These are phyloP conservation scores for Colletotrichum sp. DNA, from an alignment of 2,329 filamentous ascomycete species.

Conservation along the genomic window DNA sequence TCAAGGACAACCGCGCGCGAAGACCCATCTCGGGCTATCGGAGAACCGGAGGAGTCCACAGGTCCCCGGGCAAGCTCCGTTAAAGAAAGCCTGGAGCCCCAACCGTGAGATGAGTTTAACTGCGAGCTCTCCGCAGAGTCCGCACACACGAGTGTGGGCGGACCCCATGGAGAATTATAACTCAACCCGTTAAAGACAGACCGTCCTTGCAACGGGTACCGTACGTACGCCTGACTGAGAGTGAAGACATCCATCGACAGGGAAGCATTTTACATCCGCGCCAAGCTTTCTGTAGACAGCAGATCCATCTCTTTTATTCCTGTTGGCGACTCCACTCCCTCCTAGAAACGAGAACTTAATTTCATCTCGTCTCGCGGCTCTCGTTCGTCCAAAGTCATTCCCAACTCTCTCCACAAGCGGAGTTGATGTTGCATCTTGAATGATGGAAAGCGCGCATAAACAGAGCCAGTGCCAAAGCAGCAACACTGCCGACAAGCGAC, in stretches of 20 bases:
- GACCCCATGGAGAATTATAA: not conserved
- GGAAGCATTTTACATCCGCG: slow-evolving; percentile 12
- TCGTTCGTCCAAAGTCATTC: not conserved
- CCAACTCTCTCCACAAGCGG: not conserved
- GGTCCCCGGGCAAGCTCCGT: not conserved
- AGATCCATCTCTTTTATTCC: slow-evolving; percentile 1
- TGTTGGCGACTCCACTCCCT: not conserved
- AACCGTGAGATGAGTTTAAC: not conserved
- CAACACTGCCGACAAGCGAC: not conserved
- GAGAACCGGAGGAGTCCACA: not conserved
- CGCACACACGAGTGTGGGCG: not conserved
- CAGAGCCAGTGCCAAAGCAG: slow-evolving; percentile 2
- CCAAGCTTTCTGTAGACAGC: not conserved
- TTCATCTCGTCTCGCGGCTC: not conserved
- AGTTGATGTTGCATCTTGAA: not conserved
- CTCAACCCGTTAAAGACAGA: not conserved
- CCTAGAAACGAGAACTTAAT: slow-evolving; percentile 2
- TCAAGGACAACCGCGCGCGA: not conserved
- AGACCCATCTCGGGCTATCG: not conserved
- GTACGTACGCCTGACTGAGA: not conserved
- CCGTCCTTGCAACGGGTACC: not conserved
- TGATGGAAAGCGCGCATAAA: not conserved
- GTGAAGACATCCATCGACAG: not conserved
- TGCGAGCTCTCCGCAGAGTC: not conserved
- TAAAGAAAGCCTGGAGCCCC: not conserved